Evolutionary conservation across 257 asterid genomes (phyloP).

Genomic region (Datura wrightii): DNA sequence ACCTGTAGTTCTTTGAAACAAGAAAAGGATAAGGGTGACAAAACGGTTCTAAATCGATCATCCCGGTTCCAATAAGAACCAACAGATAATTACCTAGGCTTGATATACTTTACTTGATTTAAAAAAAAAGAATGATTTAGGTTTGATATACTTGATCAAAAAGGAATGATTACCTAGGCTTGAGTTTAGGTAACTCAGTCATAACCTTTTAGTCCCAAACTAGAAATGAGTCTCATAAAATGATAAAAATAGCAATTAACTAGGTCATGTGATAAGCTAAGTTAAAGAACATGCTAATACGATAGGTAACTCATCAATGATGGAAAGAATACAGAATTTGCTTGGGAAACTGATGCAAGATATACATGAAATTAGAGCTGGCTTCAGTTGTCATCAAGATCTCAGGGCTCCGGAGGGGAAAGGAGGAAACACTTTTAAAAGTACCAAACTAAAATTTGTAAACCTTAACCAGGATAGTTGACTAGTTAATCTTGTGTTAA

Average conservation of each 20-base stretch:
- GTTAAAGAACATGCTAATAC: constrained; percentile 11
- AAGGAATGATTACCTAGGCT: constrained; percentile 9
- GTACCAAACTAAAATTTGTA: background rate
- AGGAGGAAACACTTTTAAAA: background rate
- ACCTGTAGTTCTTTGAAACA: background rate
- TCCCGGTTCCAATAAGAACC: constrained; percentile 22
- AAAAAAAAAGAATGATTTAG: background rate
- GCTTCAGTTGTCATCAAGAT: constrained; percentile 17
- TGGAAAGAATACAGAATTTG: background rate
- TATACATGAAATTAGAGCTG: background rate
- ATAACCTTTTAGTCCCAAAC: background rate
- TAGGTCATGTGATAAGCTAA: constrained; percentile 6
- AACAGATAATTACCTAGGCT: constrained; percentile 10
- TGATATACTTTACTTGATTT: background rate
- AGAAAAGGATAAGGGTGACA: constrained; percentile 2
- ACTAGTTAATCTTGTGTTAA: background rate
- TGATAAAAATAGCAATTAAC: background rate
- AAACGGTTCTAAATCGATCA: constrained; percentile 6
- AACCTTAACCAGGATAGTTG: background rate
- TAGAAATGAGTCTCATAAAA: background rate
- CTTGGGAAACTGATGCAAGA: constrained; percentile 7
- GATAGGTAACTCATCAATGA: background rate
- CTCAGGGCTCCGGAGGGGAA: background rate
- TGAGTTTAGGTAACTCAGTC: background rate
- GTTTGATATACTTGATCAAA: constrained; percentile 13